Evolutionary conservation across 208 protist genomes (phyloP).

Genomic region (Entamoeba dispar): DNA sequence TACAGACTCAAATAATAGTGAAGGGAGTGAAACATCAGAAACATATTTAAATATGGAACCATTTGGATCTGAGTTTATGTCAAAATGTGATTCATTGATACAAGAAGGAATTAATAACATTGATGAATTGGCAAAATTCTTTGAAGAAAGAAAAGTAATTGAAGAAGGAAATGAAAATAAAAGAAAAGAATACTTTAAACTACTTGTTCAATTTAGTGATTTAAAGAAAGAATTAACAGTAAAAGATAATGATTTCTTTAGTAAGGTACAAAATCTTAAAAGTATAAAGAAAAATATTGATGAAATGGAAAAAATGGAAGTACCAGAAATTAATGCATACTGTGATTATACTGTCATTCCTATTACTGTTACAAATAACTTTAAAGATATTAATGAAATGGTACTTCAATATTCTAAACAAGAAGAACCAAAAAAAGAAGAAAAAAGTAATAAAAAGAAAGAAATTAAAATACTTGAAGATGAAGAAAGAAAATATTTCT

Average conservation of each 20-base stretch:
- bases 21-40: background rate
- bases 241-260: background rate
- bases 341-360: background rate
- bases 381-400: background rate
- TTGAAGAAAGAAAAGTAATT: background rate
- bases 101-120: background rate
- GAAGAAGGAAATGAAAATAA: background rate
- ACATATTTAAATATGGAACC: background rate
- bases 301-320: background rate
- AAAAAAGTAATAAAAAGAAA: background rate
- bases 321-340: background rate
- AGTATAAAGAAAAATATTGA: background rate
- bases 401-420: background rate
- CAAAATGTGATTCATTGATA: background rate
- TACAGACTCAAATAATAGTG: background rate
- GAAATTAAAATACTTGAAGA: background rate
- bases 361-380: background rate
- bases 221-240: background rate
- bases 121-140: background rate
- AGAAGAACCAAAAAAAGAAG: background rate
- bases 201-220: background rate
- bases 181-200: background rate
- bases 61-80: background rate
- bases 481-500: background rate
- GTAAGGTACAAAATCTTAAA: background rate